phyloP scores from a whole-genome alignment of 2,329 filamentous ascomycete genomes.

The Trichoderma simmonsii region DNA sequence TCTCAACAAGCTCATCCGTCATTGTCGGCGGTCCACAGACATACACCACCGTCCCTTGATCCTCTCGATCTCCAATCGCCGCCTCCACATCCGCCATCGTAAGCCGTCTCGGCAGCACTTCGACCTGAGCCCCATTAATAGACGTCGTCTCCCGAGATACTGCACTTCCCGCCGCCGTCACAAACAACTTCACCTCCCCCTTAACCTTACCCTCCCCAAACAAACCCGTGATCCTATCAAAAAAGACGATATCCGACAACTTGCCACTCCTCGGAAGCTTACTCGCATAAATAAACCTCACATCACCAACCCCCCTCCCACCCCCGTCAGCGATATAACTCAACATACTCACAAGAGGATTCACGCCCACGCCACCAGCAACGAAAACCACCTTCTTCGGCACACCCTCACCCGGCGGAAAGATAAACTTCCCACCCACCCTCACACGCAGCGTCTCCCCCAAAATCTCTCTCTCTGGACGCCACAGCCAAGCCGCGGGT shows the following conservation, averaged over 20 bases:
- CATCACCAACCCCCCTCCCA: slow-evolving; percentile 30
- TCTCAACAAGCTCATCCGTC: slow-evolving; percentile 63
- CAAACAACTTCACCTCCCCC: slow-evolving; percentile 46
- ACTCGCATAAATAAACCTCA: slow-evolving; percentile 63
- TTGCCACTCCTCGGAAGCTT: slow-evolving; percentile 31
- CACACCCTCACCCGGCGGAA: slow-evolving; percentile 56
- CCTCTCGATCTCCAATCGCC: slow-evolving; percentile 35
- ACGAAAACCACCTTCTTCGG: slow-evolving; percentile 60
- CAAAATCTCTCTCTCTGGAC: slow-evolving; percentile 51
- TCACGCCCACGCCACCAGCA: slow-evolving; percentile 79
- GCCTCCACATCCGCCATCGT: slow-evolving; percentile 39
- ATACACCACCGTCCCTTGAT: slow-evolving; percentile 52
- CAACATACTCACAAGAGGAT: slow-evolving; percentile 74
- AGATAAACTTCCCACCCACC: slow-evolving; percentile 78
- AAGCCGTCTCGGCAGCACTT: slow-evolving; percentile 40
- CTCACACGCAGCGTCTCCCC: slow-evolving; percentile 61
- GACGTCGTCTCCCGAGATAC: not conserved
- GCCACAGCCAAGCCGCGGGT: slow-evolving; percentile 75
- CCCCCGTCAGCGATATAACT: slow-evolving; percentile 48
- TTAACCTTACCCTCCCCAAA: slow-evolving; percentile 38
- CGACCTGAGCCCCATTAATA: slow-evolving; percentile 18
- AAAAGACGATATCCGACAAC: slow-evolving; percentile 46
- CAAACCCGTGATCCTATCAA: slow-evolving; percentile 44
- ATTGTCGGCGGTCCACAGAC: slow-evolving; percentile 66
- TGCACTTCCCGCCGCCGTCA: slow-evolving; percentile 36